These are phyloP conservation scores for Leucocoprinus birnbaumii DNA, from an alignment of 768 basidiomycete species.

Conservation along the genomic window DNA sequence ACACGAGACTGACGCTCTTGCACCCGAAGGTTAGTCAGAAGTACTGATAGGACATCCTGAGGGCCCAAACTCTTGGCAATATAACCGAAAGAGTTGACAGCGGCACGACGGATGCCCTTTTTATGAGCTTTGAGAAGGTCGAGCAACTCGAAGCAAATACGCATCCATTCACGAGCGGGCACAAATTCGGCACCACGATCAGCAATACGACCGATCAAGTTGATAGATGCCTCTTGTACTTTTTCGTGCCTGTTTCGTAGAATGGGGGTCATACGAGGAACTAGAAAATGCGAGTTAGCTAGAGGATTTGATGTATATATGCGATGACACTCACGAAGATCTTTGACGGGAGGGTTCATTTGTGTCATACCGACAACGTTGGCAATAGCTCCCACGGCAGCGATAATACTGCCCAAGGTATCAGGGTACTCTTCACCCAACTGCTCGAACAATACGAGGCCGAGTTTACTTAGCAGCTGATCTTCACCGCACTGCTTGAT, in stretches of 20 bases:
- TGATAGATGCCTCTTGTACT: slow-evolving; percentile 99
- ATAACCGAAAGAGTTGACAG: slow-evolving; percentile 99
- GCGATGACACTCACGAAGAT: slow-evolving; percentile 72
- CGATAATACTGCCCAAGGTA: slow-evolving; percentile 98
- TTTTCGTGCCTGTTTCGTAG: slow-evolving; percentile 98
- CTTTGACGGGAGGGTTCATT: slow-evolving; percentile 99
- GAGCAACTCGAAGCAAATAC: slow-evolving; percentile 97
- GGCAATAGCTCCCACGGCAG: slow-evolving; percentile 97
- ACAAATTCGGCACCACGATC: slow-evolving; percentile 99
- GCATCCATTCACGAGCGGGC: slow-evolving; percentile 99
- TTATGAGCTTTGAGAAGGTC: slow-evolving; percentile 99
- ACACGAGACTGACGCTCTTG: slow-evolving; percentile 99
- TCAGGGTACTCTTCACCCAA: slow-evolving; percentile 99
- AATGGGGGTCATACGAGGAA: slow-evolving; percentile 99
- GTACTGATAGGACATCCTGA: slow-evolving; percentile 93
- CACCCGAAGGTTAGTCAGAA: slow-evolving; percentile 94
- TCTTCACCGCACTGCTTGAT: slow-evolving; percentile 99
- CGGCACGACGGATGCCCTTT: slow-evolving; percentile 97
- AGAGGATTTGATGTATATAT: background rate
- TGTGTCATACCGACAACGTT: slow-evolving; percentile 99
- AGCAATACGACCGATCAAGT: slow-evolving; percentile 98
- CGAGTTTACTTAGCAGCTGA: slow-evolving; percentile 91
- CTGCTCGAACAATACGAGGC: slow-evolving; percentile 96
- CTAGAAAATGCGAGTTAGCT: slow-evolving; percentile 36
- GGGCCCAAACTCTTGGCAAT: slow-evolving; percentile 99